phyloP scores from a whole-genome alignment of 495 filamentous ascomycete genomes.

The Aspergillus cavernicola region DNA sequence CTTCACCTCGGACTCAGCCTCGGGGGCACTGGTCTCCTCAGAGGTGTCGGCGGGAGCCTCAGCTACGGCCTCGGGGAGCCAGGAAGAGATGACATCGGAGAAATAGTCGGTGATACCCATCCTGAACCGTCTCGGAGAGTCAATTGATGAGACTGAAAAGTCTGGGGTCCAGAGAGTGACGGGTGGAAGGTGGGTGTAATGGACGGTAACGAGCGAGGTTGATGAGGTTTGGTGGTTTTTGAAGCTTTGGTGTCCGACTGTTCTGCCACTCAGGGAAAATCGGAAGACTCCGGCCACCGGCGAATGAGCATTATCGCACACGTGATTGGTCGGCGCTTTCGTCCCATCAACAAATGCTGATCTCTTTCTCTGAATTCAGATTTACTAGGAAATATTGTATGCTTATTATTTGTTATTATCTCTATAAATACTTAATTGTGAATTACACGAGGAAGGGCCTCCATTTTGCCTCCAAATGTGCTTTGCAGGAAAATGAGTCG shows the following conservation, averaged over 20 bases:
- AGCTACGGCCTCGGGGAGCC: constrained; percentile 57
- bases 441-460: not conserved
- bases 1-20: constrained; percentile 50
- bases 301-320: constrained; percentile 40
- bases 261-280: constrained; percentile 38
- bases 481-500: constrained; percentile 9
- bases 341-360: no score
- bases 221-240: constrained; percentile 34
- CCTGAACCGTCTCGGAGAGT: constrained; percentile 35
- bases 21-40: constrained; percentile 49
- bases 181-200: constrained; percentile 20
- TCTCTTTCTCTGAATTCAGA: no score
- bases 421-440: not conserved
- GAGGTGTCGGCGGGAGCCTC: constrained; percentile 54
- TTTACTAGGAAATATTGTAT: no score
- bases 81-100: constrained; percentile 55
- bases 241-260: constrained; percentile 22
- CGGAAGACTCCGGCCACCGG: constrained; percentile 45
- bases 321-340: constrained; percentile 42
- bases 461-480: constrained; percentile 8
- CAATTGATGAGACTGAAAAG: constrained; percentile 37
- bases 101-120: constrained; percentile 66
- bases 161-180: constrained; percentile 15
- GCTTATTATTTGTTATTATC: not conserved
- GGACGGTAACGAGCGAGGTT: constrained; percentile 32